Evolutionary conservation across 2,329 filamentous ascomycete species (phyloP), one percentile per base, ranked within the genome.

Genomic region (Xylaria sp.): DNA sequence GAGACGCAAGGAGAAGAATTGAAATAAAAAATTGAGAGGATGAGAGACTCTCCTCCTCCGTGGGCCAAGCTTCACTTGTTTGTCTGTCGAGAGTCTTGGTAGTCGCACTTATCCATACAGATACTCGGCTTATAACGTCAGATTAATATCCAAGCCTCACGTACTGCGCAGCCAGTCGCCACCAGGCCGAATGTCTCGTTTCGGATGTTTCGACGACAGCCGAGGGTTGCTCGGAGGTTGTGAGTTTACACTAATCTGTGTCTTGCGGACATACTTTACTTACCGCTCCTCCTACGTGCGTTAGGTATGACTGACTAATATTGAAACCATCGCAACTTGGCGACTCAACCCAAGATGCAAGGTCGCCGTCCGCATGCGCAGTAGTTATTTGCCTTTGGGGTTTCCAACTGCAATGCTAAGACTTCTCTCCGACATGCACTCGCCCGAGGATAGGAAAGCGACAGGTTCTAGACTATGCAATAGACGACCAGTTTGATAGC

Each of bases 161-260:
- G 22, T 58, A n/a, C n/a, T n/a, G n/a, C n/a, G n/a, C n/a, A n/a
- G n/a, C n/a, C n/a, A 45, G 24, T 43, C 17, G 21, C 18, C 41
- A 17, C 29, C 29, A 34, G 29, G n/a, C n/a, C n/a, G n/a, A 34
- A 34, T 34, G 29, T 34, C 29, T 34, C 16, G 29, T 34, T 54
- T 52, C 58, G 58, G 58, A 60, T 55, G 56, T 60, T 60, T 50
- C 45, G 38, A 39, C 41, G 24, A 19, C 42, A 21, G 22, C 20
- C 22, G 16, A 48, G 29, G 44, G 41, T 60, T 52, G 29, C 40
- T 47, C 57, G 51, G 51, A 53, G n/a, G n/a, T n/a, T n/a, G n/a
- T n/a, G n/a, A n/a, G n/a, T n/a, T n/a, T n/a, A n/a, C n/a, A n/a
- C n/a, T n/a, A n/a, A n/a, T n/a, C n/a, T n/a, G n/a, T n/a, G n/a